These are phyloP conservation scores for Zygoascus biomembranicola DNA, from an alignment of 805 yeast species.

Conservation along the genomic window DNA sequence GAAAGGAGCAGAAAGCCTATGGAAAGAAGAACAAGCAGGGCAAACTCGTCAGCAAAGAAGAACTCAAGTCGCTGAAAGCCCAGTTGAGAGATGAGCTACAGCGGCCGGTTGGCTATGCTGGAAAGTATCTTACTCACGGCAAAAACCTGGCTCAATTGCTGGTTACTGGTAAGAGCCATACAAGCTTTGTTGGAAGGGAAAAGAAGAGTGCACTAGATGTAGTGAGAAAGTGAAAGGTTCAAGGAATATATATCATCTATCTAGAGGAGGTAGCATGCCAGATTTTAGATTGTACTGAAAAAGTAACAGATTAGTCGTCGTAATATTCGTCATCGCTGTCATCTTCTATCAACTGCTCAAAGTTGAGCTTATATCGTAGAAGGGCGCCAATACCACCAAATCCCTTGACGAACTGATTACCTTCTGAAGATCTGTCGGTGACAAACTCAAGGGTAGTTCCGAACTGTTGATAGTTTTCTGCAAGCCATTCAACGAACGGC, in stretches of 20 bases:
- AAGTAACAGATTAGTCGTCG: conserved; percentile 10
- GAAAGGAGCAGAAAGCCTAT: conserved; percentile 42
- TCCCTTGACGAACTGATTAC: conserved; percentile 96
- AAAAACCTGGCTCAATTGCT: conserved; percentile 72
- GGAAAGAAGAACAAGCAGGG: conserved; percentile 40
- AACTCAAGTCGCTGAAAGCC: conserved; percentile 38
- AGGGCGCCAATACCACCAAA: conserved; percentile 99
- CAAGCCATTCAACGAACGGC: conserved; percentile 92
- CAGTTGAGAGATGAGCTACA: conserved; percentile 47
- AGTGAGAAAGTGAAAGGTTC: conserved; percentile 3
- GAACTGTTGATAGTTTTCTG: conserved; percentile 87
- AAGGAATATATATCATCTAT: not conserved
- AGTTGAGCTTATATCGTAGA: conserved; percentile 92
- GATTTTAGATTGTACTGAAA: not conserved
- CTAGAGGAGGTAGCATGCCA: not conserved
- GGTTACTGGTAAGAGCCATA: conserved; percentile 58
- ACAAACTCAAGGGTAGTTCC: conserved; percentile 97
- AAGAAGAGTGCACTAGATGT: conserved; percentile 56
- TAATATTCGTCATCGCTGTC: conserved; percentile 81
- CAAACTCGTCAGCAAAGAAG: conserved; percentile 31
- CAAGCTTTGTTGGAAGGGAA: conserved; percentile 60
- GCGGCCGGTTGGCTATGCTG: conserved; percentile 49
- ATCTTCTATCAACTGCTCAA: conserved; percentile 88
- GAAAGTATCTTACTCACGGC: conserved; percentile 64
- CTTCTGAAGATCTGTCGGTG: conserved; percentile 93